phyloP scores from a whole-genome alignment of 2,329 filamentous ascomycete species.

The Diaporthe citriasiana region DNA sequence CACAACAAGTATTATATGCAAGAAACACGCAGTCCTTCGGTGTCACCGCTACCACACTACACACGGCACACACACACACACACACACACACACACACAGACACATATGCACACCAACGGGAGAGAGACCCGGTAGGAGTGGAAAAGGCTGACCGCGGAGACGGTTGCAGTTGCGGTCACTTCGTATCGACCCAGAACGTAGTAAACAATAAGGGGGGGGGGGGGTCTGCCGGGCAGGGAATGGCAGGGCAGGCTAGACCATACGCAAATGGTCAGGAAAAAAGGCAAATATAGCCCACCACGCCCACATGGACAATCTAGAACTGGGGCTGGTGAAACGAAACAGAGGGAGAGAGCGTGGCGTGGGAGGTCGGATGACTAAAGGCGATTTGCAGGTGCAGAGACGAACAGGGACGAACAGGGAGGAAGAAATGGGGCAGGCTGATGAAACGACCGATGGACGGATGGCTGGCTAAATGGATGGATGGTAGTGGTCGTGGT shows the following conservation, averaged over 20 bases:
- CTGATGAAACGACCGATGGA: conserved; percentile 22
- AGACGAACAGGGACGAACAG: too few relatives aligned
- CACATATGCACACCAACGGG: conserved; percentile 7
- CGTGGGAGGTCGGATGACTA: background rate
- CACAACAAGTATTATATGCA: conserved; percentile 21
- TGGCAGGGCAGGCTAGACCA: background rate
- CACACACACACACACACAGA: conserved; percentile 1
- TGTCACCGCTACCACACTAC: conserved; percentile 11
- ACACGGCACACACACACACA: background rate
- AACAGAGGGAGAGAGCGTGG: conserved; percentile 4
- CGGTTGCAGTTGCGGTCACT: conserved; percentile 58
- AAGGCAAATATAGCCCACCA: conserved; percentile 13
- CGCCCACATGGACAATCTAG: background rate
- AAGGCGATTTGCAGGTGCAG: background rate
- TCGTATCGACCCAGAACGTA: conserved; percentile 49
- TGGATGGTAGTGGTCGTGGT: background rate
- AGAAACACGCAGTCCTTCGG: background rate
- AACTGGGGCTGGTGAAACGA: conserved; percentile 21
- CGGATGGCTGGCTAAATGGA: conserved; percentile 2
- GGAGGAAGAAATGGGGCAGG: background rate
- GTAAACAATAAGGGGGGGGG: background rate
- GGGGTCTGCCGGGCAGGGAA: background rate
- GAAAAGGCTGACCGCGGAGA: conserved; percentile 24
- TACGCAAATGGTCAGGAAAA: conserved; percentile 8
- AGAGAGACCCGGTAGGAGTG: conserved; percentile 2